Percentiles rank a stretch among this genome's conserved stretches.
Conservation (phyloP, 1,284 basidiomycete genomes). For the Neotropicomus parvogracilis region DNA sequence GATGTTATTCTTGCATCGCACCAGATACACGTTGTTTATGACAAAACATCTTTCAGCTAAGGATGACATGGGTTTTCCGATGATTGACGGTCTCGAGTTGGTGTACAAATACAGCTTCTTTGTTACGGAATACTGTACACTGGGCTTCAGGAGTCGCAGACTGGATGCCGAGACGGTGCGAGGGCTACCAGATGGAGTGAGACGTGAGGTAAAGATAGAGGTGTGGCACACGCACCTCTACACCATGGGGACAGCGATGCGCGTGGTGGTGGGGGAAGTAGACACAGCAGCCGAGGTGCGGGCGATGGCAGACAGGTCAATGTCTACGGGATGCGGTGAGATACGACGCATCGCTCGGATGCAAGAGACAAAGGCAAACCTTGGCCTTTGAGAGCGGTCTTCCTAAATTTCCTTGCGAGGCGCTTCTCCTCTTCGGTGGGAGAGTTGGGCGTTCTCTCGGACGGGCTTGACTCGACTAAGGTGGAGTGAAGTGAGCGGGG, state of each 20-base stretch:
- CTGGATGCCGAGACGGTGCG: neutral
- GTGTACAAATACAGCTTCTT: slow-evolving; percentile 25
- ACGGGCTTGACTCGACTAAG: slow-evolving; percentile 15
- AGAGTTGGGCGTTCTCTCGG: slow-evolving; percentile 37
- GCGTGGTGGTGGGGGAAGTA: slow-evolving; percentile 50
- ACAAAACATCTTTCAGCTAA: neutral
- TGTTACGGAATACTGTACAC: slow-evolving; percentile 14
- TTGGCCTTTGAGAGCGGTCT: slow-evolving; percentile 58
- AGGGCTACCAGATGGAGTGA: neutral
- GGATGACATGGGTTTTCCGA: neutral
- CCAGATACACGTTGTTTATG: neutral
- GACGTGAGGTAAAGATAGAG: neutral
- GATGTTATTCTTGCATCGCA: neutral
- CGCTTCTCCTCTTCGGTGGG: slow-evolving; percentile 65
- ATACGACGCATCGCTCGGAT: slow-evolving; percentile 1
- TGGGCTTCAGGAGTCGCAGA: neutral
- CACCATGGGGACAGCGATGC: slow-evolving; percentile 36
- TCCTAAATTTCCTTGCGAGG: slow-evolving; percentile 61
- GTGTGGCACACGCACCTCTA: slow-evolving; percentile 34
- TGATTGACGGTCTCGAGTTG: neutral
- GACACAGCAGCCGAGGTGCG: slow-evolving; percentile 76
- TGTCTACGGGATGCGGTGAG: slow-evolving; percentile 34
- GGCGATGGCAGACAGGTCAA: slow-evolving; percentile 76
- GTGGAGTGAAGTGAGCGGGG: slow-evolving; percentile 7
- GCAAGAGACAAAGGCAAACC: slow-evolving; percentile 35